Conservation (phyloP, 495 filamentous ascomycete species). For the Coniosporium apollinis region DNA sequence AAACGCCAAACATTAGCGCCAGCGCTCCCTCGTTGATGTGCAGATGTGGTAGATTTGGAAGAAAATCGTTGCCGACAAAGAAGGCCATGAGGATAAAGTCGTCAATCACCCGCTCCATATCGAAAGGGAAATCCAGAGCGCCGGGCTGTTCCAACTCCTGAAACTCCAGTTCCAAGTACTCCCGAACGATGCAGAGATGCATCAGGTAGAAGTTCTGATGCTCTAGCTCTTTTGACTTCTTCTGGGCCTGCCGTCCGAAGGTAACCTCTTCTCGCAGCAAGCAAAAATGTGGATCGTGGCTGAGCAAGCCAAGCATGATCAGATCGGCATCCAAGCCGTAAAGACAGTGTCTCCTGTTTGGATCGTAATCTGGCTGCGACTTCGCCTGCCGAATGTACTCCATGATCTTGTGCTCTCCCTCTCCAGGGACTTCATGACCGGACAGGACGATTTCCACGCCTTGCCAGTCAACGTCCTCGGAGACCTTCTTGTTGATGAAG, state of each 20-base stretch:
- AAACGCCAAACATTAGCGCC: constrained; percentile 91
- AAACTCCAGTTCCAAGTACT: constrained; percentile 94
- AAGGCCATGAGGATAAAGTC: constrained; percentile 99
- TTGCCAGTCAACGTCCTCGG: constrained; percentile 95
- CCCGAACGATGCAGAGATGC: constrained; percentile 92
- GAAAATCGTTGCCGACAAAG: constrained; percentile 98
- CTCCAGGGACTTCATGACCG: constrained; percentile 96
- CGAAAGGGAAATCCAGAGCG: constrained; percentile 59
- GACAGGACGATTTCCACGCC: constrained; percentile 89
- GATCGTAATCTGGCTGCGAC: constrained; percentile 80
- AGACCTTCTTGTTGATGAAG: constrained; percentile 96
- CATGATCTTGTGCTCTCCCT: constrained; percentile 99
- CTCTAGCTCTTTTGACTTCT: constrained; percentile 88
- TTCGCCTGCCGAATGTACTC: constrained; percentile 96
- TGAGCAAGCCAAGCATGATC: constrained; percentile 94
- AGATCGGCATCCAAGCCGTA: constrained; percentile 96
- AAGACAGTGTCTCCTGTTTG: constrained; percentile 93
- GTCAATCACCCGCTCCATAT: constrained; percentile 94
- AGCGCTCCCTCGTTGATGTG: constrained; percentile 98
- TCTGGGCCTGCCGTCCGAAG: constrained; percentile 70
- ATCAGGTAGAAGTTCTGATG: constrained; percentile 98
- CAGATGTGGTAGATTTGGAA: constrained; percentile 87
- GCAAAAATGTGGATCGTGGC: constrained; percentile 97
- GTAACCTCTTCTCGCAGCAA: constrained; percentile 94
- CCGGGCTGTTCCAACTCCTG: constrained; percentile 76